Evolutionary conservation across 2,329 filamentous ascomycete species (phyloP).

Genomic region (Colletotrichum gigasporum): DNA sequence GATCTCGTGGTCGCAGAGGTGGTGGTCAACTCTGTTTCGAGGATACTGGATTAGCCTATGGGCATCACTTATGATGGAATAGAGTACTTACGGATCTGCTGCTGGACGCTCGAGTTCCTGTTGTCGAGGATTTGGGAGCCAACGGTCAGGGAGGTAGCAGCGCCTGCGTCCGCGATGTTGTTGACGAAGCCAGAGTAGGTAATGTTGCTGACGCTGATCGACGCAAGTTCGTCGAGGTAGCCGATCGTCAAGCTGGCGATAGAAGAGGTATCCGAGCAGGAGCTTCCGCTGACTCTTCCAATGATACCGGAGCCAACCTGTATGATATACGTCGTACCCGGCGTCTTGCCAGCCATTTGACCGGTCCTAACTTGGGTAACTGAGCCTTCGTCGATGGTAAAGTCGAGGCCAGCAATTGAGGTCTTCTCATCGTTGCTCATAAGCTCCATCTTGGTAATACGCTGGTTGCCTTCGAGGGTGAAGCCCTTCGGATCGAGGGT

Average conservation of each 20-base stretch:
- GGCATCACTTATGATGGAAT: too few species aligned
- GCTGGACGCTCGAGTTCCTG: conserved; percentile 29
- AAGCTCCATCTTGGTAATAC: conserved; percentile 14
- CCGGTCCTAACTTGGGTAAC: too few species aligned
- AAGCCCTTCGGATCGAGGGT: too few species aligned
- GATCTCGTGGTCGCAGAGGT: not conserved
- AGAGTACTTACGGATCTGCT: conserved; percentile 29
- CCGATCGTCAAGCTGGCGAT: conserved; percentile 29
- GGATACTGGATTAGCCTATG: too few species aligned
- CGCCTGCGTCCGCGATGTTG: conserved; percentile 26
- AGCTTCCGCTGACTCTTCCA: conserved; percentile 21
- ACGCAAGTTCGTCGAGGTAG: conserved; percentile 33
- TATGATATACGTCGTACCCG: not conserved
- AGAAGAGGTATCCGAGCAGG: conserved; percentile 27
- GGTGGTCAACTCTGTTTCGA: conserved; percentile 9
- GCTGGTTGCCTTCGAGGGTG: conserved; percentile 1
- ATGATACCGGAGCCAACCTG: conserved; percentile 28
- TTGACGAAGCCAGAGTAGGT: conserved; percentile 31
- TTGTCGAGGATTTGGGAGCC: conserved; percentile 33
- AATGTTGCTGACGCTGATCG: conserved; percentile 29
- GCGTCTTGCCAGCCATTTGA: not conserved
- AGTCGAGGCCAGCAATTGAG: conserved; percentile 15
- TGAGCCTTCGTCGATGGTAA: conserved; percentile 1
- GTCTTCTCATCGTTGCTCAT: not conserved
- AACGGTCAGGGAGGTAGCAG: conserved; percentile 25